These are phyloP conservation scores for Echinosophora koreensis DNA, from an alignment of 306 rosid genomes.

Conservation along the genomic window DNA sequence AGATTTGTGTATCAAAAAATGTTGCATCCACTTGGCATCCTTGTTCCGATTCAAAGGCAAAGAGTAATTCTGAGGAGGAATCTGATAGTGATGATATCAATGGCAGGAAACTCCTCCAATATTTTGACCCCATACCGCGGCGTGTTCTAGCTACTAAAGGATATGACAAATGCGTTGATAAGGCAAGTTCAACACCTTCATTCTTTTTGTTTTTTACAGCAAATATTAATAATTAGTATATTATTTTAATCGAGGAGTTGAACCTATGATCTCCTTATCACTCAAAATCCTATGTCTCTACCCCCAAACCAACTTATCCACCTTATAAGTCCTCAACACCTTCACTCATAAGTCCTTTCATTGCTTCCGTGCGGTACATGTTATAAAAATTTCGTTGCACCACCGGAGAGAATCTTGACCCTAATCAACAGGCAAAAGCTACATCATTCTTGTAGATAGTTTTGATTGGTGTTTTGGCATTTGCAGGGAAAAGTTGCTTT, in stretches of 20 bases:
- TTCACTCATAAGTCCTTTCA: no score
- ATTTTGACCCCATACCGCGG: conserved; percentile 28
- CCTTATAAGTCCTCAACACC: no score
- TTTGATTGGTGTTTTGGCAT: conserved; percentile 21
- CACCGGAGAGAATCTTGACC: no score
- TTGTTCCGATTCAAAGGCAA: conserved; percentile 27
- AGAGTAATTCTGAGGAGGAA: background rate
- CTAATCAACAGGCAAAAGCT: background rate
- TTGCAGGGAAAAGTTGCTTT: conserved; percentile 55
- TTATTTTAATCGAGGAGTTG: no score
- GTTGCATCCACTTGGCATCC: conserved; percentile 51
- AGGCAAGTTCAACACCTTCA: conserved; percentile 20
- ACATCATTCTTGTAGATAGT: background rate
- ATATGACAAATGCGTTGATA: conserved; percentile 41
- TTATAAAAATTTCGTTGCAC: no score
- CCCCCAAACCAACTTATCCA: no score
- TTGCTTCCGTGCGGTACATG: no score
- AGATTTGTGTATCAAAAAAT: conserved; percentile 28
- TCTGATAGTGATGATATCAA: background rate
- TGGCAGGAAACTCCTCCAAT: conserved; percentile 43
- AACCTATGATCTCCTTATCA: no score
- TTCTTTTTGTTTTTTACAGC: no score
- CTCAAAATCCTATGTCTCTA: no score
- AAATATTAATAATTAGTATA: no score
- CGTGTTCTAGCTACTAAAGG: conserved; percentile 57